Conservation (phyloP, 192 early-diverging fungal species). For the Jimgerdemannia flammicorona region DNA sequence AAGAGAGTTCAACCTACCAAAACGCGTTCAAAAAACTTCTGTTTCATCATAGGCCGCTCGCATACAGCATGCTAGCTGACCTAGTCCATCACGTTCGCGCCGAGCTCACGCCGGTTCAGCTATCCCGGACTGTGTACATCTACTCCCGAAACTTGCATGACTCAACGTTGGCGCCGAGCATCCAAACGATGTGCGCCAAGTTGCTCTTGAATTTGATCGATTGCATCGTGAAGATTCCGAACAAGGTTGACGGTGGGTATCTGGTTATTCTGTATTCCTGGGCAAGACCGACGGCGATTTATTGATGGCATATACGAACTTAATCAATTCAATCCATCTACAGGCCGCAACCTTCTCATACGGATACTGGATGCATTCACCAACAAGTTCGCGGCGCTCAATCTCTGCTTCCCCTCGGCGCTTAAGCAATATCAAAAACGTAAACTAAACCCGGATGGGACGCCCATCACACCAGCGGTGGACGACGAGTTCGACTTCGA, state of each 20-base stretch:
- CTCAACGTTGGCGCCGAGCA: constrained; percentile 79
- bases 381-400: constrained; percentile 68
- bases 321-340: constrained; percentile 2
- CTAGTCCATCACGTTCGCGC: constrained; percentile 92
- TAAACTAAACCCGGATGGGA: constrained; percentile 55
- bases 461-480: constrained; percentile 39
- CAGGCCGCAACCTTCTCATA: constrained; percentile 69
- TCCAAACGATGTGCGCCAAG: constrained; percentile 97
- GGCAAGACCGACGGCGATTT: not conserved
- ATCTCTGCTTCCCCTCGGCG: constrained; percentile 56
- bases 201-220: constrained; percentile 90
- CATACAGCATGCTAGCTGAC: constrained; percentile 94
- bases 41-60: constrained; percentile 61
- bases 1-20: too few species aligned
- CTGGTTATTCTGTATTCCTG: not conserved
- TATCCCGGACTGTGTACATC: constrained; percentile 82
- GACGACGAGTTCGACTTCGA: constrained; percentile 58
- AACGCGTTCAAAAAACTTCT: too few species aligned
- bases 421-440: constrained; percentile 53
- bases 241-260: constrained; percentile 48
- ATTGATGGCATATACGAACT: not conserved
- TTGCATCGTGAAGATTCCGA: constrained; percentile 68
- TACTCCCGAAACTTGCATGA: constrained; percentile 95
- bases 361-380: constrained; percentile 86
- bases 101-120: constrained; percentile 76